Base-by-base conservation (phyloP, 805 yeast species). In the Saccharomycopsis sp. region DNA sequence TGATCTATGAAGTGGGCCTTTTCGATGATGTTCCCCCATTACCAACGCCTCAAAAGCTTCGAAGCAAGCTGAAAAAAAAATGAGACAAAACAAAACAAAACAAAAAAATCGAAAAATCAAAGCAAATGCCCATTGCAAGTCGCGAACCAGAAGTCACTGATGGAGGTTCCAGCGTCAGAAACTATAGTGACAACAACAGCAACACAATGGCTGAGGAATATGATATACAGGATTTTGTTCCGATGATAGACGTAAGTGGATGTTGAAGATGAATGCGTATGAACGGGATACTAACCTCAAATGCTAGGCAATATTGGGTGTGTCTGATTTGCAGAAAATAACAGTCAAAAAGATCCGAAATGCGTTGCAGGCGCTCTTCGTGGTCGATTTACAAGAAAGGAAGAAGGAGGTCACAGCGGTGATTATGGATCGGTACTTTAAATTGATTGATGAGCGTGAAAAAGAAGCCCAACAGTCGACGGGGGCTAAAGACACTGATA, bases 281-380 rank as follows among this genome's bases (percentile, higher is more conserved):
- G 12, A 29, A 29, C 56, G 34, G 8, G 19, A 35, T 2, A 2
- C n/a, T 41, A 22, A 54, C 64, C 59, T 56, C 58, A 60, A 34
- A 17, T 1, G 14, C n/a, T 50, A 83, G 87, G 90, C 96, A 1
- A 87, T 89, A 9, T 71, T 89, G 42, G 74, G 84, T 54, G 91
- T 82, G 3, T 82, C 92, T 0, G 86, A 88, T 65, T 75, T 87
- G 35, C 85, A 85, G 60, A 76, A 80, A 61, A 82, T 88, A 15
- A 82, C 92, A 0, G 90, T 87, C 3, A 86, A 86, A 69, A 79
- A 81, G 67, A 81, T 89, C 23, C 74, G 96, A 61, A 77, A 78
- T 60, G 93, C 92, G 0, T 66, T 89, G n/a, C 89, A 85, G 67
- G 87, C 81, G 61, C 73, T 89, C 35, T 87, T 84, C 65, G 80